phyloP scores from a whole-genome alignment of 1,284 basidiomycete species.

The Tetrapyrgos nigripes region DNA sequence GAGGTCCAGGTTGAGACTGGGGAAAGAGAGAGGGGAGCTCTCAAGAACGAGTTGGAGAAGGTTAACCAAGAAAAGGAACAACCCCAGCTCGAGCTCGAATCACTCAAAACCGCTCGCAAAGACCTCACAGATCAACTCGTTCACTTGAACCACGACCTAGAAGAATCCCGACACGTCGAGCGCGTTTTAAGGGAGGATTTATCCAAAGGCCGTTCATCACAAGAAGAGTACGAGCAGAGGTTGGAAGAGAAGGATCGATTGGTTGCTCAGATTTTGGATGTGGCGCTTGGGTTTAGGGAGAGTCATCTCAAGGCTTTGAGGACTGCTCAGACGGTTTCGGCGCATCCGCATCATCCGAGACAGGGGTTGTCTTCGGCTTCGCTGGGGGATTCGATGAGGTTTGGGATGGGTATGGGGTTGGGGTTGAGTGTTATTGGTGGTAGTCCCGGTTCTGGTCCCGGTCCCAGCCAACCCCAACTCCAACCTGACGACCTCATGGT shows the following conservation, averaged over 20 bases:
- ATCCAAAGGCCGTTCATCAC: constrained; percentile 62
- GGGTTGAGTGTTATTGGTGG: constrained; percentile 54
- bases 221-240: constrained; percentile 69
- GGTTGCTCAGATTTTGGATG: constrained; percentile 76
- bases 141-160: constrained; percentile 70
- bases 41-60: constrained; percentile 76
- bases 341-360: constrained; percentile 63
- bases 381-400: constrained; percentile 39
- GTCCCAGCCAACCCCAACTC: too few species aligned
- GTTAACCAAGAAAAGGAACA: constrained; percentile 72
- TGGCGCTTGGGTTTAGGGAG: constrained; percentile 75
- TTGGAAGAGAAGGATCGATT: constrained; percentile 66
- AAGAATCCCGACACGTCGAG: constrained; percentile 67
- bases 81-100: constrained; percentile 59
- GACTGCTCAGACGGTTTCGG: constrained; percentile 63
- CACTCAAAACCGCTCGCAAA: too few species aligned
- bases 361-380: constrained; percentile 35
- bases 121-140: too few species aligned
- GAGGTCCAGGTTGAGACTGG: constrained; percentile 61
- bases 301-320: constrained; percentile 74
- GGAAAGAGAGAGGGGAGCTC: constrained; percentile 65
- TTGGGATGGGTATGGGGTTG: constrained; percentile 51
- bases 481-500: constrained; percentile 57
- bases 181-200: constrained; percentile 68
- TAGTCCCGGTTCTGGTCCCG: constrained; percentile 1